phyloP scores from a whole-genome alignment of 192 early-diverging fungal species.

The Linnemannia schmuckeri region DNA sequence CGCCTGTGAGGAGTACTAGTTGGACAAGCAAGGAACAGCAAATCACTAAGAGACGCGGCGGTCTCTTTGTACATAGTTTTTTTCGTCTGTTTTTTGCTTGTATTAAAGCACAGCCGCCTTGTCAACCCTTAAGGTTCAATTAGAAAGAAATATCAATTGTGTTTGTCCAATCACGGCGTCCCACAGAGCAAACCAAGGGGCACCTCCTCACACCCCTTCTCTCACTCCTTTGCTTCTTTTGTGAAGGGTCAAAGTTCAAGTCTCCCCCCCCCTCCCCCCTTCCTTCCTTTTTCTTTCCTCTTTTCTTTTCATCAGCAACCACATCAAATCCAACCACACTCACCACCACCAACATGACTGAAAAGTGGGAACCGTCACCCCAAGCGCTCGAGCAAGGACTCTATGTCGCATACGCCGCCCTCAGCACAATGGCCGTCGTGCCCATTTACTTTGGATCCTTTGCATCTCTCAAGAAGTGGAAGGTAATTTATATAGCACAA shows the following conservation, averaged over 20 bases:
- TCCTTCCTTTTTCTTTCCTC: background rate
- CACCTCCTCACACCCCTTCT: background rate
- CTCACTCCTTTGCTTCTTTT: background rate
- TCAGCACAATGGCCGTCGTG: slow-evolving; percentile 86
- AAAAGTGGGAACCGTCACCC: slow-evolving; percentile 52
- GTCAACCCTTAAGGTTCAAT: background rate
- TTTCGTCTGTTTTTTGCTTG: too few species aligned
- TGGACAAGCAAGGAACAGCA: background rate
- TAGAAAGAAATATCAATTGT: background rate
- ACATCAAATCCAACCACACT: background rate
- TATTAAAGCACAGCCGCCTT: background rate
- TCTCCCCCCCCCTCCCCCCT: background rate
- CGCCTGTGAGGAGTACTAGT: background rate
- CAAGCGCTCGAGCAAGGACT: slow-evolving; percentile 61
- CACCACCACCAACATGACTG: slow-evolving; percentile 21
- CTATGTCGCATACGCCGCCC: slow-evolving; percentile 85
- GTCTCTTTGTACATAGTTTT: background rate
- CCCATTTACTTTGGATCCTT: slow-evolving; percentile 92
- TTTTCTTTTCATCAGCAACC: slow-evolving; percentile 10
- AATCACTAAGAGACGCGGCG: background rate
- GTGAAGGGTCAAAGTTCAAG: background rate
- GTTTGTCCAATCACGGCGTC: background rate
- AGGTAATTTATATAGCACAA: slow-evolving; percentile 43
- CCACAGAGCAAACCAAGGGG: background rate
- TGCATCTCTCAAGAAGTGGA: slow-evolving; percentile 74